Evolutionary conservation across 2,329 filamentous ascomycete genomes (phyloP).

Genomic region (Pseudogymnoascus sp.): DNA sequence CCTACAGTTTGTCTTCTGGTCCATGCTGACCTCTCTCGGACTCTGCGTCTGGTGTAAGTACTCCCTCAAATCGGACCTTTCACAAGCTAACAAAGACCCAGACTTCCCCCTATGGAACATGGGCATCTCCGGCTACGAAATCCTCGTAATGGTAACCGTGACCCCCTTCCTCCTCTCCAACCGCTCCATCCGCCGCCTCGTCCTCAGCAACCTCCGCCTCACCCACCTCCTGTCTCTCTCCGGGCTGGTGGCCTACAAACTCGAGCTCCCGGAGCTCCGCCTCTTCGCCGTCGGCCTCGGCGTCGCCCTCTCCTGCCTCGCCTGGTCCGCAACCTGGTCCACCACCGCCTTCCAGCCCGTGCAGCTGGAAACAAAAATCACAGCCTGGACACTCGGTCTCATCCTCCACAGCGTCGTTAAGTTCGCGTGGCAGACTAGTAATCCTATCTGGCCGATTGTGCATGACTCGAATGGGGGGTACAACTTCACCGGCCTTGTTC

Average conservation of each 20-base stretch:
- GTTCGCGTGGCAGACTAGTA: constrained; percentile 89
- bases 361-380: constrained; percentile 72
- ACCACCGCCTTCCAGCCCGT: constrained; percentile 66
- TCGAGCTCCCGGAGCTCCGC: constrained; percentile 63
- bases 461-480: constrained; percentile 83
- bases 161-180: constrained; percentile 74
- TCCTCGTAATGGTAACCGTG: constrained; percentile 73
- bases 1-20: constrained; percentile 85
- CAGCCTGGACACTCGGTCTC: constrained; percentile 74
- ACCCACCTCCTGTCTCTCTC: constrained; percentile 70
- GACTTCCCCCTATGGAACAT: constrained; percentile 98
- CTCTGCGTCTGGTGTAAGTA: constrained; percentile 86
- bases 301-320: constrained; percentile 70
- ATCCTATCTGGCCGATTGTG: constrained; percentile 94
- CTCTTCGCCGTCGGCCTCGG: constrained; percentile 76
- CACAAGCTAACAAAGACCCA: constrained; percentile 35
- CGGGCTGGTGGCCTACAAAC: constrained; percentile 71
- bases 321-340: constrained; percentile 76
- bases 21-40: constrained; percentile 80
- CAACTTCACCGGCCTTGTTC: constrained; percentile 72
- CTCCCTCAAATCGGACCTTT: neutral
- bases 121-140: constrained; percentile 96
- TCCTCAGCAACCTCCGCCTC: constrained; percentile 59
- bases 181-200: constrained; percentile 56
- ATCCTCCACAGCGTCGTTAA: constrained; percentile 82